Percentiles rank a stretch among this genome's conserved stretches.
These are phyloP conservation scores for Pythium phragmitis DNA, from an alignment of 352 stramenopile species.

Conservation along the genomic window DNA sequence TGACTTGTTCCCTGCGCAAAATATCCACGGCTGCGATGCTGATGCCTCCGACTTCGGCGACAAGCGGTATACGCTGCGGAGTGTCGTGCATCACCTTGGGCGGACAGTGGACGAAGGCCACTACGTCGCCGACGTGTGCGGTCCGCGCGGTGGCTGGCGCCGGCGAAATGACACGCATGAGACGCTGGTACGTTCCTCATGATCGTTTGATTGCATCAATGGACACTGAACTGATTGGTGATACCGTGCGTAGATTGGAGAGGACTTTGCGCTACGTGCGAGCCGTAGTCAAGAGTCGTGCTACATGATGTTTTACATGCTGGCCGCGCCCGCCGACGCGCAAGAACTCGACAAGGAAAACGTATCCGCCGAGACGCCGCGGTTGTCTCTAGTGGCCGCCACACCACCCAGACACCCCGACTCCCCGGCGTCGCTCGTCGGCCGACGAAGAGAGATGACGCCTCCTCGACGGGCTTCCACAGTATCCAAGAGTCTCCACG, in stretches of 20 bases:
- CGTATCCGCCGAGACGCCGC: slow-evolving; percentile 12
- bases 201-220: background rate
- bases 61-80: slow-evolving; percentile 41
- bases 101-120: slow-evolving; percentile 80
- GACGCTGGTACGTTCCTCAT: slow-evolving; percentile 47
- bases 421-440: slow-evolving; percentile 23
- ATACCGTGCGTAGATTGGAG: slow-evolving; percentile 46
- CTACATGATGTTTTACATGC: slow-evolving; percentile 89
- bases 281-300: slow-evolving; percentile 81
- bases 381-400: background rate
- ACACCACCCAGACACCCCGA: slow-evolving; percentile 6
- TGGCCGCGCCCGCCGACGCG: slow-evolving; percentile 29
- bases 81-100: slow-evolving; percentile 82
- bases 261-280: slow-evolving; percentile 72
- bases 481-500: slow-evolving; percentile 28
- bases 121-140: slow-evolving; percentile 80
- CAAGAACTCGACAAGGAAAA: slow-evolving; percentile 66
- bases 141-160: slow-evolving; percentile 50
- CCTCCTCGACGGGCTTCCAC: slow-evolving; percentile 12
- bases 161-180: slow-evolving; percentile 85
- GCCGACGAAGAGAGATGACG: slow-evolving; percentile 21
- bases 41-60: background rate
- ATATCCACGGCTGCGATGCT: slow-evolving; percentile 19
- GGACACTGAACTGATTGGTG: background rate
- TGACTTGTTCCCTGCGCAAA: slow-evolving; percentile 18